Percentiles rank a stretch among this genome's conserved stretches.
phyloP scores from a whole-genome alignment of 2,329 filamentous ascomycete genomes.

The Alternaria sp. region DNA sequence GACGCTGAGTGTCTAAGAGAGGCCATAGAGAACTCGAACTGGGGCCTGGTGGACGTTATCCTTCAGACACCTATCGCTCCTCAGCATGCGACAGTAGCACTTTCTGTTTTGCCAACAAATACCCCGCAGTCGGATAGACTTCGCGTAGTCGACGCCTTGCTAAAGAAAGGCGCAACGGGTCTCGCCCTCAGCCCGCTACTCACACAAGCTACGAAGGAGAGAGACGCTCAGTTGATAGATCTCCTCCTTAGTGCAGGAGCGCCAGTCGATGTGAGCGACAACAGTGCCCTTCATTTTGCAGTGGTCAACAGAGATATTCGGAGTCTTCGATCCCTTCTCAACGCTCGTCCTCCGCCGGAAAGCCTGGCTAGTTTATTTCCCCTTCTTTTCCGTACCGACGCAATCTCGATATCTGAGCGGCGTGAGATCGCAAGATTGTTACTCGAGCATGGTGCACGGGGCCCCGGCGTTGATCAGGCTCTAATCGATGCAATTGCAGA shows the following conservation, averaged over 20 bases:
- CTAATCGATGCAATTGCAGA: constrained; percentile 40
- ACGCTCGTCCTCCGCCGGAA: constrained; percentile 30
- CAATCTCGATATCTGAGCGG: constrained; percentile 32
- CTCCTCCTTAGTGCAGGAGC: constrained; percentile 40
- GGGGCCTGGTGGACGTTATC: constrained; percentile 38
- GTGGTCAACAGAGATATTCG: constrained; percentile 33
- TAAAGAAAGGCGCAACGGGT: constrained; percentile 41
- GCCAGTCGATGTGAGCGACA: constrained; percentile 29
- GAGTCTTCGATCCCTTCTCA: constrained; percentile 32
- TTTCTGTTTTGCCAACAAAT: constrained; percentile 32
- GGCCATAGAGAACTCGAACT: constrained; percentile 40
- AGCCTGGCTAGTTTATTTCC: constrained; percentile 35
- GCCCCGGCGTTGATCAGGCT: constrained; percentile 39
- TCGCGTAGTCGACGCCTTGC: constrained; percentile 33
- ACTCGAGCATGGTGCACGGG: constrained; percentile 38
- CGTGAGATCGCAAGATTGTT: constrained; percentile 32
- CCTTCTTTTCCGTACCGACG: constrained; percentile 23
- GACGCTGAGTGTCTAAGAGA: constrained; percentile 42
- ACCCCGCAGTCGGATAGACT: constrained; percentile 34
- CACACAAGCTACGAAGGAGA: constrained; percentile 39
- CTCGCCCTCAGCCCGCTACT: constrained; percentile 39
- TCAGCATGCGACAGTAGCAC: constrained; percentile 38
- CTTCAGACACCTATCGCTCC: constrained; percentile 34
- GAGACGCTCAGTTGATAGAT: constrained; percentile 37
- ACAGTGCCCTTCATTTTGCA: constrained; percentile 32